A percentile compares a stretch with the other conserved stretches of the same genome.
phyloP scores from a whole-genome alignment of 176 grass and related monocot species.

The Lolium perenne region DNA sequence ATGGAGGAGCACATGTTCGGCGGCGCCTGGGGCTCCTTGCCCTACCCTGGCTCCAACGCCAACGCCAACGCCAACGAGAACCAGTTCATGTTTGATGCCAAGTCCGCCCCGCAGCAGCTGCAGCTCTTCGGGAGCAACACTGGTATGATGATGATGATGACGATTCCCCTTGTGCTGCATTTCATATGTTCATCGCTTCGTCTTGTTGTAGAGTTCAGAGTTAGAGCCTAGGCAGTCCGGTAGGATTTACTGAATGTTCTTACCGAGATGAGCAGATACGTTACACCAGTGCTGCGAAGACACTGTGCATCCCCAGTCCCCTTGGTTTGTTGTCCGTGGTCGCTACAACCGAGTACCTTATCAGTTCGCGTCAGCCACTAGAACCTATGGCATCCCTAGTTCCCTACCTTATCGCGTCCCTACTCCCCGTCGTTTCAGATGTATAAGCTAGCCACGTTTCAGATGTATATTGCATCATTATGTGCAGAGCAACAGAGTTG shows the following conservation, averaged over 20 bases:
- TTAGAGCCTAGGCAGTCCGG: background rate
- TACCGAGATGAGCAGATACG: background rate
- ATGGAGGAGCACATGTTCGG: slow-evolving; percentile 50
- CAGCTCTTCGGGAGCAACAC: slow-evolving; percentile 37
- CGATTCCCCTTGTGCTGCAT: background rate
- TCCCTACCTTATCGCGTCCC: too few species aligned
- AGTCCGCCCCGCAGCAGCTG: slow-evolving; percentile 34
- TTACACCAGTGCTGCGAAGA: background rate
- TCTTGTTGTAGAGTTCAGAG: background rate
- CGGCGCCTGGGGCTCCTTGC: background rate
- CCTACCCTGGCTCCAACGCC: background rate
- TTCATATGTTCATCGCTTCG: background rate
- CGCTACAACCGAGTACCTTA: background rate
- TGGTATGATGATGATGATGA: background rate
- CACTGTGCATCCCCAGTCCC: background rate
- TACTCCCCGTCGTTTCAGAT: too few species aligned
- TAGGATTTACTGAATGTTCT: background rate
- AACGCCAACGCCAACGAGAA: slow-evolving; percentile 24
- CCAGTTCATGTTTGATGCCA: slow-evolving; percentile 27
- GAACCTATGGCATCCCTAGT: too few species aligned
- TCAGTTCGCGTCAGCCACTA: background rate
- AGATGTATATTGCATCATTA: background rate
- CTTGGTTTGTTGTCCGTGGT: background rate
- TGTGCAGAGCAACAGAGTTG: background rate
- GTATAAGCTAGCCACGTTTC: background rate